Conservation (phyloP, 345 rosid genomes). For the Triadica sebifera region DNA sequence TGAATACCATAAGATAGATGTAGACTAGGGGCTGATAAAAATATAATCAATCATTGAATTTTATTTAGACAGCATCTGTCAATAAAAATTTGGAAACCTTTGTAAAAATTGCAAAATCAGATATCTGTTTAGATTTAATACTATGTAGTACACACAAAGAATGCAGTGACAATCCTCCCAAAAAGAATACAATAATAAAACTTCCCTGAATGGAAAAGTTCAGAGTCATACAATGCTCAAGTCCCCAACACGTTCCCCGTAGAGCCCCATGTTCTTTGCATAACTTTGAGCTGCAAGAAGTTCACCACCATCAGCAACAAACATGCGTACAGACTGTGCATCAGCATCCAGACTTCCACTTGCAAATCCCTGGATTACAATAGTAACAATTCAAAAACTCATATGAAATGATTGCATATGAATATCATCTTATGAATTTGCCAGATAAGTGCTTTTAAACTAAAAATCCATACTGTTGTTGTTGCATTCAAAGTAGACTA, state of each 20-base stretch:
- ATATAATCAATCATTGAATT: no score
- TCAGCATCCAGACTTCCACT: constrained; percentile 47
- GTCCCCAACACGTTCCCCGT: constrained; percentile 57
- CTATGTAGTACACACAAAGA: background rate
- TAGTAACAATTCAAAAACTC: background rate
- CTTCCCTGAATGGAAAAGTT: background rate
- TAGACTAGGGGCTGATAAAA: background rate
- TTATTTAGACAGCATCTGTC: background rate
- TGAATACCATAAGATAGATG: background rate
- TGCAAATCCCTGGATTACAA: constrained; percentile 43
- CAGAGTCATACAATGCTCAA: constrained; percentile 43
- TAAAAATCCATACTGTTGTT: background rate
- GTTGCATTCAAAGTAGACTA: constrained; percentile 16
- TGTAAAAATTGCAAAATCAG: background rate
- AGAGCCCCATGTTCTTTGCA: constrained; percentile 60
- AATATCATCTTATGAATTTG: background rate
- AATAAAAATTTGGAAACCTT: background rate
- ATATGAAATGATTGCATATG: background rate
- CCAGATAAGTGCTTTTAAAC: background rate
- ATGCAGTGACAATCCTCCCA: background rate
- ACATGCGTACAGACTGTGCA: constrained; percentile 47
- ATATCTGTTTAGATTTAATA: background rate
- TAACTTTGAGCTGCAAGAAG: constrained; percentile 49
- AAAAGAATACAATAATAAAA: background rate
- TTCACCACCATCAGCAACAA: constrained; percentile 54